Conservation (phyloP, 495 filamentous ascomycete genomes). For the Copromyces sp. region DNA sequence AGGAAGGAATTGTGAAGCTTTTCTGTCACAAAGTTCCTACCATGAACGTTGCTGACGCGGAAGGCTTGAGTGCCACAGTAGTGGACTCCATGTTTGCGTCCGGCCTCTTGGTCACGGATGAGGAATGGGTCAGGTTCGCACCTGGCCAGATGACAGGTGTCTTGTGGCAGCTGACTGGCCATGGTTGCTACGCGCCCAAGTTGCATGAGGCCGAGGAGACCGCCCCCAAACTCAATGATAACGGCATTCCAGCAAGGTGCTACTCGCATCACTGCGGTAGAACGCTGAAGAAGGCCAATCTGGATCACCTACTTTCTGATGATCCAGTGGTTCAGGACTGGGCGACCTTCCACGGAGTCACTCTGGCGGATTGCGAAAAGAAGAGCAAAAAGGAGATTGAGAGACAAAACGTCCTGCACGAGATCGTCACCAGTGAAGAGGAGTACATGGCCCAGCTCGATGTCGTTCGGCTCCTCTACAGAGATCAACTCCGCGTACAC, state of each 20-base stretch:
- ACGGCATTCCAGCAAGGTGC: constrained; percentile 59
- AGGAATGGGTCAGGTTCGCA: constrained; percentile 96
- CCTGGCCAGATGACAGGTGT: constrained; percentile 69
- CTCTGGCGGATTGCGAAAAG: constrained; percentile 59
- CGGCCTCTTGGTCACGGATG: constrained; percentile 72
- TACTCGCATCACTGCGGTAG: constrained; percentile 92
- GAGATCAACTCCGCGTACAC: constrained; percentile 64
- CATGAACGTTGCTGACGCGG: constrained; percentile 97
- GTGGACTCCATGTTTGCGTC: constrained; percentile 72
- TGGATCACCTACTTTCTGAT: constrained; percentile 57
- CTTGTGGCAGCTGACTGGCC: constrained; percentile 85
- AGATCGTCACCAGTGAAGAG: constrained; percentile 92
- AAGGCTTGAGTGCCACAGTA: constrained; percentile 69
- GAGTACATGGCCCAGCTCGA: constrained; percentile 79
- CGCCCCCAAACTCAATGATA: constrained; percentile 22
- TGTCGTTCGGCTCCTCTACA: constrained; percentile 73
- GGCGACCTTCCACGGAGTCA: constrained; percentile 82
- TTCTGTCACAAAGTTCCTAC: constrained; percentile 96
- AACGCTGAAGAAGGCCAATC: constrained; percentile 87
- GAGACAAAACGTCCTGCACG: constrained; percentile 88
- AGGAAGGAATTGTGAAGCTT: constrained; percentile 77
- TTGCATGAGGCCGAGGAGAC: constrained; percentile 61
- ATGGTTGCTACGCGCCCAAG: constrained; percentile 79
- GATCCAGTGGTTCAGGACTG: constrained; percentile 67
- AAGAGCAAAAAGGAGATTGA: constrained; percentile 79